Conservation (phyloP, 305 asterid species). For the Euphrasia arctica region DNA sequence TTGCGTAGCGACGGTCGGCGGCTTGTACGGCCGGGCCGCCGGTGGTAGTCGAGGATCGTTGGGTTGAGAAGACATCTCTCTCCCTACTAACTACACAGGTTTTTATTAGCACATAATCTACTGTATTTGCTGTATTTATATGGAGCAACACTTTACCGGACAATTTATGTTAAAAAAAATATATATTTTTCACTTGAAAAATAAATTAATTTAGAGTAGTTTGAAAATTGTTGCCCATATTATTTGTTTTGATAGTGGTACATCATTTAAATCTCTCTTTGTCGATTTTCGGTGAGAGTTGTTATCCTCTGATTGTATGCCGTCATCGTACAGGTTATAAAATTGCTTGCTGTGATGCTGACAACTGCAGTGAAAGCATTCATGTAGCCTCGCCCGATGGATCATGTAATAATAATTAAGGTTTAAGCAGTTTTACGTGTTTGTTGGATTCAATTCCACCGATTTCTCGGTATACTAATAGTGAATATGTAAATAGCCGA, state of each 20-base stretch:
- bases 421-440: background rate
- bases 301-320: background rate
- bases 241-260: slow-evolving; percentile 12
- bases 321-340: slow-evolving; percentile 8
- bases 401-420: slow-evolving; percentile 12
- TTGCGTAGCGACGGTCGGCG: slow-evolving; percentile 47
- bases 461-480: background rate
- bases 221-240: no score
- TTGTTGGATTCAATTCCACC: background rate
- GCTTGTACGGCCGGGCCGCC: slow-evolving; percentile 74
- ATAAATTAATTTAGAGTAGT: no score
- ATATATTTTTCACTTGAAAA: no score
- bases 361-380: slow-evolving; percentile 1
- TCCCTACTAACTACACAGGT: slow-evolving; percentile 1
- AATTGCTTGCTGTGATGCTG: slow-evolving; percentile 18
- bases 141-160: no score
- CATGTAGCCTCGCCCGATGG: background rate
- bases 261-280: background rate
- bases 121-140: no score
- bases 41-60: slow-evolving; percentile 90
- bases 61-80: slow-evolving; percentile 69
- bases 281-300: background rate
- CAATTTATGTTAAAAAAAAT: no score
- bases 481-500: background rate
- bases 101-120: no score